A percentile compares a stretch with the other conserved stretches of the same genome.
Conservation (phyloP, 179 eudicot species). For the Heliamphora pulchella region DNA sequence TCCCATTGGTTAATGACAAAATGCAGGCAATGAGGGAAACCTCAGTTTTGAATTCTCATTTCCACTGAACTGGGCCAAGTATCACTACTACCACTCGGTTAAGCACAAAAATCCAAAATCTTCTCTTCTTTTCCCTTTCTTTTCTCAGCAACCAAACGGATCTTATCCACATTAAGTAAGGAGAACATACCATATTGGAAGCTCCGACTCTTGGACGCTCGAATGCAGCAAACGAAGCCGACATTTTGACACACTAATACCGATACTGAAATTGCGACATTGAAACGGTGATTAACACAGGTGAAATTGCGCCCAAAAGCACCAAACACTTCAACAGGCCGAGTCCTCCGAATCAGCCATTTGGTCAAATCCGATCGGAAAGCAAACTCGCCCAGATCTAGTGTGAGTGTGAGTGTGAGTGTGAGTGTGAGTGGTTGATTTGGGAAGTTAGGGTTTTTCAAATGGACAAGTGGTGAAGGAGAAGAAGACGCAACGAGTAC, state of each 20-base stretch:
- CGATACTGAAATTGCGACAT: conserved; percentile 1
- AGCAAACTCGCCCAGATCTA: conserved; percentile 5
- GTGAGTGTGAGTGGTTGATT: background rate
- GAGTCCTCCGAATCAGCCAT: background rate
- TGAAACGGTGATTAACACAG: background rate
- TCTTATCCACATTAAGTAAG: background rate
- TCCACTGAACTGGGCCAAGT: background rate
- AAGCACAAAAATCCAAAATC: background rate
- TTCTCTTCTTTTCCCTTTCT: background rate
- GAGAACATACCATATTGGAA: conserved; percentile 58
- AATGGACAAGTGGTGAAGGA: background rate
- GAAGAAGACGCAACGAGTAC: background rate
- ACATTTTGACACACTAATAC: conserved; percentile 48
- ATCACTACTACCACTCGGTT: background rate
- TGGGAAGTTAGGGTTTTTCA: conserved; percentile 10
- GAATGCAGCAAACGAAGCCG: conserved; percentile 64
- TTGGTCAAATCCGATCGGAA: background rate
- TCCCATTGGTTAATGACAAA: background rate
- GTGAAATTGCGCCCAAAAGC: background rate
- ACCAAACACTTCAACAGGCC: conserved; percentile 11
- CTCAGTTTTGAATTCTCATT: background rate
- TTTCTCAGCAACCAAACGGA: conserved; percentile 1
- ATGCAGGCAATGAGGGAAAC: background rate
- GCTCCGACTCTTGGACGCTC: conserved; percentile 70
- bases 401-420: background rate